These are phyloP conservation scores for Volvox africanus DNA, from an alignment of 139 green algal genomes.

Conservation along the genomic window DNA sequence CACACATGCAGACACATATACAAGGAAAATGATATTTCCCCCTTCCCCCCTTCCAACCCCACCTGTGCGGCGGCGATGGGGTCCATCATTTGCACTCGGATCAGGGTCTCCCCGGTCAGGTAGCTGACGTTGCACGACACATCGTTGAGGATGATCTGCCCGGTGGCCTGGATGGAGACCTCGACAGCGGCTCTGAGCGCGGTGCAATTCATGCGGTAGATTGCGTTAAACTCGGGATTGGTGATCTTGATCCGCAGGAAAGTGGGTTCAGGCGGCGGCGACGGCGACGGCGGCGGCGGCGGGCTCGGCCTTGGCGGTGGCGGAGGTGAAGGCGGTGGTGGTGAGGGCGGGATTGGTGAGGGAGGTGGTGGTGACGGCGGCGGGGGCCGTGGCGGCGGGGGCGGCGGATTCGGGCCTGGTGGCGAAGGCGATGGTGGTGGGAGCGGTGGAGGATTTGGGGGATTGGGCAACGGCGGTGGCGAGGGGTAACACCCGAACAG, in stretches of 20 bases:
- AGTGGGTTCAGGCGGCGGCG: background rate
- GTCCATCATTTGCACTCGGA: background rate
- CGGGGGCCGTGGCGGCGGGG: background rate
- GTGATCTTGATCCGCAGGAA: slow-evolving; percentile 4
- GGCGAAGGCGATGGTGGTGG: background rate
- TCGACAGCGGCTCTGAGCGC: background rate
- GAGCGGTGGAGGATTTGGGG: background rate
- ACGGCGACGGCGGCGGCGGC: background rate
- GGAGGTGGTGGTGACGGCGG: background rate
- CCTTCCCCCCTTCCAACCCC: too few species aligned
- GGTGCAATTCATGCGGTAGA: slow-evolving; percentile 33
- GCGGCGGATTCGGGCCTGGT: background rate
- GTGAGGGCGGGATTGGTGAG: background rate
- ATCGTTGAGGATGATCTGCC: background rate
- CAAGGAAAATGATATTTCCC: too few species aligned
- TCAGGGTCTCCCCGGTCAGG: background rate
- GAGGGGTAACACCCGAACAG: slow-evolving; percentile 1
- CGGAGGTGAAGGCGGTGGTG: background rate
- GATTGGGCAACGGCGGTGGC: background rate
- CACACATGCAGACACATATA: too few species aligned
- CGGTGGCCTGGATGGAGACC: background rate
- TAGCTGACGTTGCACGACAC: slow-evolving; percentile 4
- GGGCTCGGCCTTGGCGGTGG: background rate
- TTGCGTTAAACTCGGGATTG: background rate
- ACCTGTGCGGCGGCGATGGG: background rate